phyloP scores from a whole-genome alignment of 305 asterid species.

The Fraxinus angustifolia region DNA sequence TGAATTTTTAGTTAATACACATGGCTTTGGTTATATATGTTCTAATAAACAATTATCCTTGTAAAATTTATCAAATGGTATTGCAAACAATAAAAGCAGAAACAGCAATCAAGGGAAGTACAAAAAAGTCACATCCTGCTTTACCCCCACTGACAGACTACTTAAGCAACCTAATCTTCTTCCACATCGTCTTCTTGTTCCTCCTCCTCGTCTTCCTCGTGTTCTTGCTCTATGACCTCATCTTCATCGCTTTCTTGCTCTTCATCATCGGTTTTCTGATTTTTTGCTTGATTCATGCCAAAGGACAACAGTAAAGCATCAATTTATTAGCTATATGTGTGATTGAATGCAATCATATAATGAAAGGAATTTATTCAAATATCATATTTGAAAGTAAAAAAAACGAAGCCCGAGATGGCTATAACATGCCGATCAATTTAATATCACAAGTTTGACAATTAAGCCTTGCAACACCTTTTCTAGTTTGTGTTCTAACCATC shows the following conservation, averaged over 20 bases:
- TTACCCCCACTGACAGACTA: not conserved
- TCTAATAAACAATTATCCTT: not conserved
- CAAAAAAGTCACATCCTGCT: not conserved
- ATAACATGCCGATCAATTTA: not conserved
- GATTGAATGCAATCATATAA: not conserved
- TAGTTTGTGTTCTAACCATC: not conserved
- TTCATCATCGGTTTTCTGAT: conserved; percentile 24
- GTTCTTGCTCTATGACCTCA: conserved; percentile 13
- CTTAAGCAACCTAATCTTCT: not conserved
- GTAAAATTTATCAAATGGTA: not conserved
- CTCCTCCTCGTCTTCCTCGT: not conserved
- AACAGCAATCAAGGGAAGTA: not conserved
- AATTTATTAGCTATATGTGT: not conserved
- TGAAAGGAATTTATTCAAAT: not conserved
- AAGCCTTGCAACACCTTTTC: not conserved
- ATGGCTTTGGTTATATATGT: not conserved
- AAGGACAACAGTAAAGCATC: not conserved
- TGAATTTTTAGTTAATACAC: not conserved
- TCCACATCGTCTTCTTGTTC: conserved; percentile 5
- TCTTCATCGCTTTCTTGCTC: conserved; percentile 25
- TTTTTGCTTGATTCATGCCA: conserved; percentile 22
- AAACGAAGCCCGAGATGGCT: not conserved
- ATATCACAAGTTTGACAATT: not conserved
- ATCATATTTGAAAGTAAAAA: not conserved
- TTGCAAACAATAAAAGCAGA: not conserved